Evolutionary conservation across 1,284 basidiomycete genomes (phyloP), one percentile per base, ranked within the genome.

Genomic region (Apiotrichum veenhuisii): DNA sequence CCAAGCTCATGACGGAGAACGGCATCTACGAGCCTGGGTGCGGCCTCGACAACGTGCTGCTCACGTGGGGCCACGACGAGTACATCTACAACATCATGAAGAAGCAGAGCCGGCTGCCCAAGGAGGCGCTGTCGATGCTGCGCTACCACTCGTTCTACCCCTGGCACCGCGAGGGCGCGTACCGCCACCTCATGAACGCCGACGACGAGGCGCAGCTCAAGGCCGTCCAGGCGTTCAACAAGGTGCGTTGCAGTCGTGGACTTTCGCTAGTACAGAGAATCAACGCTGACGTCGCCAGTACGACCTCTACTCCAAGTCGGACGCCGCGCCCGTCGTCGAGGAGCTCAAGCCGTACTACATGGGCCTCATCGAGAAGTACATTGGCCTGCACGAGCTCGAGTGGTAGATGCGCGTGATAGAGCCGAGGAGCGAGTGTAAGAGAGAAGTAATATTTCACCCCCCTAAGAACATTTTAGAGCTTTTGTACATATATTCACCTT

Each of bases 131-230:
- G 37, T 85, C 87, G 26, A 95, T 95, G 91, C 91, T 95, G 70
- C 85, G 91, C 26, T 94, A 90, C 76, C 91, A 95, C 79, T 89
- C 87, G 66, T 94, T 94, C 81, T 94, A 94, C 79, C 91, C 91
- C n/a, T 93, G 90, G 89, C 89, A 91, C 74, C 83, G 88, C 50
- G 89, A 91, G 71, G 83, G 82, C 58, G 91, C 89, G 0, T 94
- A 93, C 78, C 71, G 76, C 30, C 86, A 92, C 71, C 82, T 94
- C 49, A 86, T 84, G 65, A 85, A 85, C 71, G 84, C 22, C 25
- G 83, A 84, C 8, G 77, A 78, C 61, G 50, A 70, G 52, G 65
- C 62, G 25, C 64, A 69, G 49, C 67, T 74, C 47, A 56, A 62
- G 27, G 72, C 70, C 14, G 72, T 73, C 49, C 54, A 61, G 50